Base-by-base conservation (phyloP, 108 stramenopile species). In the Bacterosira constricta region DNA sequence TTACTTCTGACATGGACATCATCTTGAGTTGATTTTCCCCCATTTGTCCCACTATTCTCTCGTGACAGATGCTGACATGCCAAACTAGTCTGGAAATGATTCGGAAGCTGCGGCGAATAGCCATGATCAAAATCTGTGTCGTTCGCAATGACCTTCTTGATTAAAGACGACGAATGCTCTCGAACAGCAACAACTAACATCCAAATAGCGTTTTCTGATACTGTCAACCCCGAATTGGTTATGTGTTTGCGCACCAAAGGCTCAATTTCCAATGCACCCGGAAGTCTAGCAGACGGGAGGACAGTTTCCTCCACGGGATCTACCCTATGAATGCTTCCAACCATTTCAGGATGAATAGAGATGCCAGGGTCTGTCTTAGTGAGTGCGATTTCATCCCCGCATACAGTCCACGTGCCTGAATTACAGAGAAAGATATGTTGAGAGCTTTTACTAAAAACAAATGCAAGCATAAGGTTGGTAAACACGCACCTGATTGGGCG, bases 131-230 rank as follows among this genome's bases (percentile, higher is more conserved):
- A 41, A 56, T 47, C 52, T 45, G 69, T 70, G 25, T 65, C 76
- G 32, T 70, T 72, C 17, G 61, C 8, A 17, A 88, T 79, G 0
- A 83, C 64, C 32, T 69, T 68, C 45, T 79, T 75, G 3, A 89
- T 59, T 6, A 89, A 32, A 17, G 59, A 56, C 17, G 23, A 68
- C n/a, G 85, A 42, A 56, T 88, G 73, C 38, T 92, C 87, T 29
- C 83, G 85, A 29, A 84, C 81, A 17, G 87, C 87, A 29, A 88
- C 75, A 35, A 84, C 63, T 60, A 89, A 31, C 29, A 92, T 66
- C 88, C 91, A 92, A 8, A 87, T 63, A 3, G 91, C 89, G 64
- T 86, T 66, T 53, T 92, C 87, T 8, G 88, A 85, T 18, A 83
- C 83, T 30, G 64, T 69, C 80, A 90, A 61, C 0, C 69, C 75